phyloP scores from a whole-genome alignment of 2,329 filamentous ascomycete species.

The Fusarium zealandicum region DNA sequence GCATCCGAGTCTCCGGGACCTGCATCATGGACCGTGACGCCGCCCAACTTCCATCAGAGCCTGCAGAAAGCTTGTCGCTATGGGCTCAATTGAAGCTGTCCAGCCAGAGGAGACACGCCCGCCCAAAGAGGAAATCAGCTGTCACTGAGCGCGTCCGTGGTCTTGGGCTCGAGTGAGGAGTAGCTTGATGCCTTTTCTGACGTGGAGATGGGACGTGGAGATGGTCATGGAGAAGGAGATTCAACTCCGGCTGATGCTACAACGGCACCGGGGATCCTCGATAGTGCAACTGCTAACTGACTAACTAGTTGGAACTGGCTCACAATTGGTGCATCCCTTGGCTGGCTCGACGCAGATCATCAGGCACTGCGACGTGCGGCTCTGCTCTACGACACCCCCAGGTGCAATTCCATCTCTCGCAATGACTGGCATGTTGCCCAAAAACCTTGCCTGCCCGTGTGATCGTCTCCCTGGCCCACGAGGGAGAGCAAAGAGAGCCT shows the following conservation, averaged over 20 bases:
- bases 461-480: slow-evolving; percentile 19
- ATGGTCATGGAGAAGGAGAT: background rate
- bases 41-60: slow-evolving; percentile 17
- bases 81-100: slow-evolving; percentile 16
- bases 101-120: slow-evolving; percentile 36
- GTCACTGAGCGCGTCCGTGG: slow-evolving; percentile 25
- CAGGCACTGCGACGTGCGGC: background rate
- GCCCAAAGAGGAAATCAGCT: slow-evolving; percentile 42
- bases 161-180: slow-evolving; percentile 22
- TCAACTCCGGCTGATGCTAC: no score
- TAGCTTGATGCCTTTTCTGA: slow-evolving; percentile 7
- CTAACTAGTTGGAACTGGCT: no score
- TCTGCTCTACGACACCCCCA: background rate
- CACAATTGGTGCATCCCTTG: background rate
- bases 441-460: slow-evolving; percentile 11
- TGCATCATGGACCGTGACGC: slow-evolving; percentile 26
- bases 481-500: background rate
- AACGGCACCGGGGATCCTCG: no score
- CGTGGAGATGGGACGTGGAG: no score
- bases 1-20: slow-evolving; percentile 42
- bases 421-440: no score
- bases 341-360: background rate
- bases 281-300: background rate
- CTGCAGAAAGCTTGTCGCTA: slow-evolving; percentile 38
- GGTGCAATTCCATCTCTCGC: slow-evolving; percentile 1